Evolutionary conservation across 106 monocot genomes (phyloP), one percentile per base, ranked within the genome.

Genomic region (Dendrobium catenatum): DNA sequence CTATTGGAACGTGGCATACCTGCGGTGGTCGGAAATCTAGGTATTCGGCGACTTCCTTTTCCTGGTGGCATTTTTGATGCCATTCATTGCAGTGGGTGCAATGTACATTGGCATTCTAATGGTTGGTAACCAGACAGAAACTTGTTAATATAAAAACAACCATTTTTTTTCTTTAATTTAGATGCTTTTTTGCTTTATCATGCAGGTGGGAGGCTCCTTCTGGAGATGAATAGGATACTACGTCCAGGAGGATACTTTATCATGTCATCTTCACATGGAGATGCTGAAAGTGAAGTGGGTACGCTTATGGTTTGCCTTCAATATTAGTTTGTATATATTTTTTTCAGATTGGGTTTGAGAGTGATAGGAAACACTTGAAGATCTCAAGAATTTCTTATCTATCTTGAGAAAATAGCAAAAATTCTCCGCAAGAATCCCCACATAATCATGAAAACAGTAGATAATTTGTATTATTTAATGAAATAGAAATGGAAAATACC

Each of bases 211-310:
- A 89, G 77, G 81, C 84, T 92, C 11, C 90, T 97, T 68, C 81
- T 97, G 78, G 97, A 97, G 84, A 94, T 97, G 85, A 97, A 97
- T 79, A 87, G 97, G 78, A 89, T 97, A 74, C 59, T 97, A 20
- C 86, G 97, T 9, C 97, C 97, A 58, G 97, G 97, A 72, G 97
- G 97, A 68, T 97, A 94, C 85, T 94, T 92, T 79, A 84, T 97
- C 70, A 77, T 85, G 18, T 94, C 94, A 73, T 81, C 84, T 79
- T 87, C 82, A 74, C 94, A 89, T 81, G 88, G 94, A 15, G 97
- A 97, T 78, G 79, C 88, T 89, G 92, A 94, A 49, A 86, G 75
- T 22, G 96, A 97, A 88, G 85, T 94, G 94, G 96, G 96, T 97
- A 80, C n/a, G 74, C 6, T 19, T 15, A 74, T 42, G 42, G 20